These are phyloP conservation scores for Gleditsia sinensis DNA, from an alignment of 306 rosid genomes.

Conservation along the genomic window DNA sequence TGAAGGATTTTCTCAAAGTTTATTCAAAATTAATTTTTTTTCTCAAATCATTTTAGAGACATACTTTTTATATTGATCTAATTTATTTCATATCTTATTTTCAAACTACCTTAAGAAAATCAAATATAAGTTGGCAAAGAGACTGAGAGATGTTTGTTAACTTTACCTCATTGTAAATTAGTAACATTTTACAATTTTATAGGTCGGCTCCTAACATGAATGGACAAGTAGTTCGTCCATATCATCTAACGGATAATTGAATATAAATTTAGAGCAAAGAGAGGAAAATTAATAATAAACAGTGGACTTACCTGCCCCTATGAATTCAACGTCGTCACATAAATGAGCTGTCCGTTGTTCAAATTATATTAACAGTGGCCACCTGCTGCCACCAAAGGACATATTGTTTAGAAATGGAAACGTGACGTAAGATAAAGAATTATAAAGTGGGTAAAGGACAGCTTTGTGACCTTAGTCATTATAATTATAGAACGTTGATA, in stretches of 20 bases:
- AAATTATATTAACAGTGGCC: conserved; percentile 15
- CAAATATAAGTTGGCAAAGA: no score
- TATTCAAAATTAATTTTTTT: no score
- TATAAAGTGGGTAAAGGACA: conserved; percentile 22
- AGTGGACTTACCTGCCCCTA: conserved; percentile 40
- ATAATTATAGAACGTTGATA: background rate
- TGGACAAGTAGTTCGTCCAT: background rate
- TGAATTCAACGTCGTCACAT: conserved; percentile 8
- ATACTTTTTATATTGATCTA: no score
- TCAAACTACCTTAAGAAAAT: no score
- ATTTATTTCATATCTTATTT: no score
- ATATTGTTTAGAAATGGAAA: conserved; percentile 3
- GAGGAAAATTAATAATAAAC: background rate
- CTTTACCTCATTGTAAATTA: background rate
- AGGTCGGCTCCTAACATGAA: conserved; percentile 4
- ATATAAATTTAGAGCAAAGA: background rate
- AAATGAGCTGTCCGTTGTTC: background rate
- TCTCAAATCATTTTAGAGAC: no score
- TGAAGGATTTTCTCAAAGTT: no score
- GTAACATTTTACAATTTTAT: background rate
- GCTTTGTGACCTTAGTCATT: background rate
- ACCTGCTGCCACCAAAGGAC: conserved; percentile 43
- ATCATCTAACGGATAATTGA: background rate
- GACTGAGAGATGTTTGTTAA: no score
- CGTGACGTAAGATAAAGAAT: background rate